These are phyloP conservation scores for Plasmodium knowlesi DNA, from an alignment of 169 alveolate genomes.

Conservation along the genomic window DNA sequence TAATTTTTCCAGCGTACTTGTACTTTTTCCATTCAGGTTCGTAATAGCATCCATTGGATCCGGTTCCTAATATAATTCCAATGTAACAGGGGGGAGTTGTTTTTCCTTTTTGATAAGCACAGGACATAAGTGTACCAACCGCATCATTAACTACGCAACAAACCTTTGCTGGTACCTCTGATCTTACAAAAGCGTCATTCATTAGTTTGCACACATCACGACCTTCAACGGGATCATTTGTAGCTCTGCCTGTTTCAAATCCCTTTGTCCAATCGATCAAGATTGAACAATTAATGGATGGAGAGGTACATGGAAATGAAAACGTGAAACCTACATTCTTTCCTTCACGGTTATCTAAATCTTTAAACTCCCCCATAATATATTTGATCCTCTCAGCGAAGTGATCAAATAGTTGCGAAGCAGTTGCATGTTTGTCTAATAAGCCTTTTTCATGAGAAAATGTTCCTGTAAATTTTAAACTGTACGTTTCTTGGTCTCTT, in stretches of 20 bases:
- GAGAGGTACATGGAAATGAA: constrained; percentile 89
- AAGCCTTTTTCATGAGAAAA: constrained; percentile 85
- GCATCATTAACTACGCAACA: constrained; percentile 90
- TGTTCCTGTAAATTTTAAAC: constrained; percentile 81
- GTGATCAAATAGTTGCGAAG: constrained; percentile 87
- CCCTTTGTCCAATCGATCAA: constrained; percentile 93
- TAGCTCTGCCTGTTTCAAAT: constrained; percentile 92
- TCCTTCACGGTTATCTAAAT: constrained; percentile 54
- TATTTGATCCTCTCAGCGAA: constrained; percentile 82
- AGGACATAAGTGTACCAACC: constrained; percentile 91
- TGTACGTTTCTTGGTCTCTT: constrained; percentile 81
- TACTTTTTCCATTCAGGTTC: constrained; percentile 88
- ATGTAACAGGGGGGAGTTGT: constrained; percentile 85
- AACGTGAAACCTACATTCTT: constrained; percentile 87
- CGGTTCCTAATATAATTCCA: constrained; percentile 92
- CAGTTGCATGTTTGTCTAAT: constrained; percentile 87
- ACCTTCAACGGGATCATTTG: constrained; percentile 92
- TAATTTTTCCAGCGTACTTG: constrained; percentile 88
- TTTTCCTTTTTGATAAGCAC: constrained; percentile 87
- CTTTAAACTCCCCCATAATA: constrained; percentile 84
- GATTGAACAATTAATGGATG: constrained; percentile 81
- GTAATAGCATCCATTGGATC: constrained; percentile 89
- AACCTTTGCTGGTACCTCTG: constrained; percentile 84
- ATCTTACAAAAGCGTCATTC: constrained; percentile 87
- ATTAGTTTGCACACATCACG: constrained; percentile 89